Evolutionary conservation across 495 filamentous ascomycete species (phyloP).

Genomic region (Penicillium cinerascens): DNA sequence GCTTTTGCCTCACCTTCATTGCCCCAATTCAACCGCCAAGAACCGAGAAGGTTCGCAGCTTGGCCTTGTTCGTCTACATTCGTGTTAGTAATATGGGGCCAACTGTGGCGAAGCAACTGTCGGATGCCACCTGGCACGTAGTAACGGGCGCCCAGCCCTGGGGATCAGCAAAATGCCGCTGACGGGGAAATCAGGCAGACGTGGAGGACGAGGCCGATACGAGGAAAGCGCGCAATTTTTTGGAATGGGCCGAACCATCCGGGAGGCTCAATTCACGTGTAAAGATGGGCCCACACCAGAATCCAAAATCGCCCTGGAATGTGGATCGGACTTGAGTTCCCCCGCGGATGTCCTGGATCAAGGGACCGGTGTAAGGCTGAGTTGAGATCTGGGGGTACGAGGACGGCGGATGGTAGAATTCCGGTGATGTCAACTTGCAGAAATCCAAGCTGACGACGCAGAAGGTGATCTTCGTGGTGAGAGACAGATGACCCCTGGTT

Average conservation of each 20-base stretch:
- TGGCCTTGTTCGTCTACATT: not conserved
- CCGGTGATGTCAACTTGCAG: not conserved
- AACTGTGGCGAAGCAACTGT: not conserved
- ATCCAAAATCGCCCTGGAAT: not conserved
- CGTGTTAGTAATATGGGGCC: not conserved
- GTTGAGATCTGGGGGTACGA: not conserved
- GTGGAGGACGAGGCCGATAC: not conserved
- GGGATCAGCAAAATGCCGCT: not conserved
- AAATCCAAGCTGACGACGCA: not conserved
- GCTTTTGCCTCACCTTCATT: not conserved
- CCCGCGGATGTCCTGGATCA: not conserved
- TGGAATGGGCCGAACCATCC: constrained; percentile 5
- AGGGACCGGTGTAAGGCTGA: not conserved
- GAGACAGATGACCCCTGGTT: not conserved
- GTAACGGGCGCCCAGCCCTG: not conserved
- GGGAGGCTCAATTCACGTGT: constrained; percentile 17
- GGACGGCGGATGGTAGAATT: not conserved
- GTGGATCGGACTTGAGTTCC: not conserved
- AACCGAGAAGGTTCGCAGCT: not conserved
- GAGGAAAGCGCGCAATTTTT: not conserved
- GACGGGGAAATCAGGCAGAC: not conserved
- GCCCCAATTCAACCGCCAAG: not conserved
- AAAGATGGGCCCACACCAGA: not conserved
- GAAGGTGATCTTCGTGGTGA: not conserved
- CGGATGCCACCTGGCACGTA: not conserved